Conservation (phyloP, 441 rosid species). For the Populus hybrid region DNA sequence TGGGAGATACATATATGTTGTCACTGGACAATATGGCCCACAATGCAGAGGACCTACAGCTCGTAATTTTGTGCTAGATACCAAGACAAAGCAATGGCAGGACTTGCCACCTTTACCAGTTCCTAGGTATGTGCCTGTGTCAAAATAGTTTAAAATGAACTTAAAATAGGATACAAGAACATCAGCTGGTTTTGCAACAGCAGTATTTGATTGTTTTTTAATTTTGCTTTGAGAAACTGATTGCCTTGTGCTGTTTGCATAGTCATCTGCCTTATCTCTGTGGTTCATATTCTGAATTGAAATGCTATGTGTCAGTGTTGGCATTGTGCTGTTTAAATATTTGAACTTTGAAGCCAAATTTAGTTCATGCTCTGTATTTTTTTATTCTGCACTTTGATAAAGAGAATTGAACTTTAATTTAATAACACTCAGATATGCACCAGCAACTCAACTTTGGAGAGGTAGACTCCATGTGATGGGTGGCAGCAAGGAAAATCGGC, state of each 20-base stretch:
- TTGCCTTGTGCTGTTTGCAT: neutral
- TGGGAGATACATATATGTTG: conserved; percentile 80
- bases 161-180: neutral
- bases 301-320: neutral
- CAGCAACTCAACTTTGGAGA: conserved; percentile 94
- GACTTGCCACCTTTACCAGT: conserved; percentile 67
- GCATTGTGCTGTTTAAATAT: neutral
- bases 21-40: conserved; percentile 92
- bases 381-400: conserved; percentile 14
- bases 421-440: conserved; percentile 66
- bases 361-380: conserved; percentile 1
- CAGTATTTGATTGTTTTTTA: neutral
- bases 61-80: conserved; percentile 74
- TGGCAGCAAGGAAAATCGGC: conserved; percentile 90
- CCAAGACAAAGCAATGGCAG: conserved; percentile 71
- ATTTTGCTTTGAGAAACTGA: neutral
- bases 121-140: conserved; percentile 60
- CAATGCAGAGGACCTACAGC: conserved; percentile 94
- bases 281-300: neutral
- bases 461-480: conserved; percentile 99
- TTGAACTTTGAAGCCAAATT: neutral
- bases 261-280: neutral
- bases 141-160: conserved; percentile 3
- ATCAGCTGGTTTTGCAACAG: neutral
- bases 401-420: neutral